A percentile compares a stretch with the other conserved stretches of the same genome.
Conservation (phyloP, 75 land plant genomes). For the Picea glauca region DNA sequence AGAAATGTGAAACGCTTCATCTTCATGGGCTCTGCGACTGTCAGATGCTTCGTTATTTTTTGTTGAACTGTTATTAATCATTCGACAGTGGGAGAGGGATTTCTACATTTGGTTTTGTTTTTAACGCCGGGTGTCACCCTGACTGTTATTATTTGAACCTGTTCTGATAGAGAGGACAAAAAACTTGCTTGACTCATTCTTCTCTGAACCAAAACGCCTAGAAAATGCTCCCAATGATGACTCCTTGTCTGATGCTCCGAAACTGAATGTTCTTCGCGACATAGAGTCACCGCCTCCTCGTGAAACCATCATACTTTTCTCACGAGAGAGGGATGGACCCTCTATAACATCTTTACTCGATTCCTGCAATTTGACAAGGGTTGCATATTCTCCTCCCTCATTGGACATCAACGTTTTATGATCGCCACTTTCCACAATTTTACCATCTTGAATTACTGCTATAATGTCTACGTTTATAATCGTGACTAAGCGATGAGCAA, state of each 20-base stretch:
- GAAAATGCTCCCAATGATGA: slow-evolving; percentile 12
- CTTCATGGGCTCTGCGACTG: no score
- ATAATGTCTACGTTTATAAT: slow-evolving; percentile 81
- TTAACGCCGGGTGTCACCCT: background rate
- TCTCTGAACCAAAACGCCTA: slow-evolving; percentile 16
- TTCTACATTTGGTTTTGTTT: no score
- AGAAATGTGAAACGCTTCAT: no score
- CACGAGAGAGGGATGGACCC: slow-evolving; percentile 15
- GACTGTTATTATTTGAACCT: no score
- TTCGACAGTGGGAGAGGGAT: no score
- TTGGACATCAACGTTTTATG: slow-evolving; percentile 75
- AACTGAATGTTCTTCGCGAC: slow-evolving; percentile 38
- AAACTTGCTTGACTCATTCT: no score
- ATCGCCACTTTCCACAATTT: slow-evolving; percentile 77
- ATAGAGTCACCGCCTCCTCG: slow-evolving; percentile 17
- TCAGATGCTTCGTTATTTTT: no score
- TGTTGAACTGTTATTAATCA: no score
- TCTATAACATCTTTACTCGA: slow-evolving; percentile 15
- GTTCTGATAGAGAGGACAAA: no score
- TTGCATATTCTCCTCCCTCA: slow-evolving; percentile 60
- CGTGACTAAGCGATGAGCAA: slow-evolving; percentile 81
- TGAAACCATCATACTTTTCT: slow-evolving; percentile 24
- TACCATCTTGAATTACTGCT: slow-evolving; percentile 76
- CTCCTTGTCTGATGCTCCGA: slow-evolving; percentile 62
- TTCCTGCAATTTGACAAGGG: slow-evolving; percentile 71